Percentiles rank a stretch among this genome's conserved stretches.
phyloP scores from a whole-genome alignment of 768 basidiomycete species.

The Gyrodon lividus region DNA sequence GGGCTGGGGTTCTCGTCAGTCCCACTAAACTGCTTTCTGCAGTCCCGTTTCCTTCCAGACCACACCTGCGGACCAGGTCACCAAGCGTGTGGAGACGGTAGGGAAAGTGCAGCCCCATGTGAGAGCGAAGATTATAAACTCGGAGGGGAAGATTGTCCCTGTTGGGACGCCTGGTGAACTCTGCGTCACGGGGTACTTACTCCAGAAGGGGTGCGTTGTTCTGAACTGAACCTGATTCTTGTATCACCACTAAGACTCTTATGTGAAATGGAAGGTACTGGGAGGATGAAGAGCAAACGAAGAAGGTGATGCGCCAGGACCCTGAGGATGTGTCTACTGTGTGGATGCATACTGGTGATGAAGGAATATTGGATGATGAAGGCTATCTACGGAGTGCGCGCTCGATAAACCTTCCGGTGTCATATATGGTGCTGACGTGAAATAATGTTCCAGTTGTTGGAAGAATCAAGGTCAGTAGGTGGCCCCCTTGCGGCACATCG shows the following conservation, averaged over 20 bases:
- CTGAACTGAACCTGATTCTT: background rate
- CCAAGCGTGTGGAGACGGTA: conserved; percentile 80
- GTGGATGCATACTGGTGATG: conserved; percentile 87
- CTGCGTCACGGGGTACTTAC: conserved; percentile 68
- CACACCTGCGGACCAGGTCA: conserved; percentile 61
- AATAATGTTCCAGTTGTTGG: conserved; percentile 57
- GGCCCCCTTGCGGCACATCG: background rate
- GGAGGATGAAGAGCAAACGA: conserved; percentile 69
- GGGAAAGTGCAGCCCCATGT: conserved; percentile 77
- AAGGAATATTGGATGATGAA: conserved; percentile 77
- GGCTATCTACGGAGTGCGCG: conserved; percentile 71
- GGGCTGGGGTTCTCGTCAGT: background rate
- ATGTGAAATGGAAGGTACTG: conserved; percentile 56
- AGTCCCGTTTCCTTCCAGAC: conserved; percentile 88
- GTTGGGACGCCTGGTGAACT: conserved; percentile 74
- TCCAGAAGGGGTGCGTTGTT: conserved; percentile 68
- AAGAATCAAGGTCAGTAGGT: conserved; percentile 61
- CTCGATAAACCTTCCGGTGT: background rate
- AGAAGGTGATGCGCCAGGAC: conserved; percentile 51
- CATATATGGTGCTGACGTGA: background rate
- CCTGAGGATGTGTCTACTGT: conserved; percentile 50
- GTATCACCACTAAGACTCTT: background rate
- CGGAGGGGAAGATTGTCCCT: conserved; percentile 61
- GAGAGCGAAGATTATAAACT: conserved; percentile 67
- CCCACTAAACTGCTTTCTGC: conserved; percentile 1